A percentile compares a stretch with the other conserved stretches of the same genome.
phyloP scores from a whole-genome alignment of 176 grass and related monocot species.

The Chrysopogon serrulatus region DNA sequence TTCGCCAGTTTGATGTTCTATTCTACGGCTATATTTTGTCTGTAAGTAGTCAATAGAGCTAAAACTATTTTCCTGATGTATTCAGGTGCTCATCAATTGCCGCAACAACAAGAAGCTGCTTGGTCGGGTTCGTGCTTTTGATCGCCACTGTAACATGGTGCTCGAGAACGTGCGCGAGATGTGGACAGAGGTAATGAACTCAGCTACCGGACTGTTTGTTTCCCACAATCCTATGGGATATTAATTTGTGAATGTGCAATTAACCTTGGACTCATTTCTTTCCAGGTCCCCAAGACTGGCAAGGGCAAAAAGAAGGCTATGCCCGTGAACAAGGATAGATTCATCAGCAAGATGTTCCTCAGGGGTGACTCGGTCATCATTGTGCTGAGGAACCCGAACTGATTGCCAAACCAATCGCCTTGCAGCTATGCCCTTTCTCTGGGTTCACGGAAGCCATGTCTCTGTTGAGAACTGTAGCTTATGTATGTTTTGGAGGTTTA shows the following conservation, averaged over 20 bases:
- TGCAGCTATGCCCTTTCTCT: neutral
- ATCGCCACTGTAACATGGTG: conserved; percentile 88
- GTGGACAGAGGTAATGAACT: conserved; percentile 68
- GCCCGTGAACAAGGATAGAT: conserved; percentile 75
- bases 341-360: conserved; percentile 90
- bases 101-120: conserved; percentile 78
- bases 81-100: conserved; percentile 76
- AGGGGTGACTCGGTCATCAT: conserved; percentile 76
- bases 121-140: conserved; percentile 69
- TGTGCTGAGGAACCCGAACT: conserved; percentile 70
- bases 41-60: neutral
- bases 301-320: conserved; percentile 83
- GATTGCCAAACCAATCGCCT: neutral
- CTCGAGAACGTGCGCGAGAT: conserved; percentile 74
- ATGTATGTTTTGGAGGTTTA: neutral
- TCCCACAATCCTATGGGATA: neutral
- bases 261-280: neutral
- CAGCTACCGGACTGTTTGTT: neutral
- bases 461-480: neutral
- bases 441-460: neutral
- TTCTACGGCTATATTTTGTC: neutral
- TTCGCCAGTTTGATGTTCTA: neutral
- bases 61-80: neutral
- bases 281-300: conserved; percentile 66
- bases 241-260: neutral